Percentiles rank a stretch among this genome's conserved stretches.
These are phyloP conservation scores for Maudiozyma serrabonitensis DNA, from an alignment of 805 yeast species.

Conservation along the genomic window DNA sequence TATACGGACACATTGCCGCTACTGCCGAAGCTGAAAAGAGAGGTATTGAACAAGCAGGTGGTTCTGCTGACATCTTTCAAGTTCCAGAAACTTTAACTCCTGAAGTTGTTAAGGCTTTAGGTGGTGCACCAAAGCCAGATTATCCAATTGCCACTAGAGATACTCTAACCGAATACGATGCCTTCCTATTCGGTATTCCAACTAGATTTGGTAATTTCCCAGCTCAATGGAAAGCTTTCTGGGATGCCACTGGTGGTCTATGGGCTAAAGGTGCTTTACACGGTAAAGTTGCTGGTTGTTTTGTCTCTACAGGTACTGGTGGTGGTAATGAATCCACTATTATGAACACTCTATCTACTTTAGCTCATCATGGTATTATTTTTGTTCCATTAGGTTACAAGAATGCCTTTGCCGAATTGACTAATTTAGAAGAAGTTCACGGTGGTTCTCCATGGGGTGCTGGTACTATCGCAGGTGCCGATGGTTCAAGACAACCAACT, in stretches of 20 bases:
- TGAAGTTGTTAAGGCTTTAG: slow-evolving; percentile 49
- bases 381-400: slow-evolving; percentile 72
- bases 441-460: slow-evolving; percentile 87
- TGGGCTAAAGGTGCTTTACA: slow-evolving; percentile 67
- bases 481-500: slow-evolving; percentile 62
- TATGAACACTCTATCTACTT: slow-evolving; percentile 49
- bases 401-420: slow-evolving; percentile 41
- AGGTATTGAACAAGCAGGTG: slow-evolving; percentile 64
- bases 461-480: slow-evolving; percentile 65
- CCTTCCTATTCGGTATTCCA: slow-evolving; percentile 75
- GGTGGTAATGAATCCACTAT: slow-evolving; percentile 76
- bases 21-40: slow-evolving; percentile 58
- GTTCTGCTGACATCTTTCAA: slow-evolving; percentile 61
- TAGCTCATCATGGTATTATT: slow-evolving; percentile 73
- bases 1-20: slow-evolving; percentile 65
- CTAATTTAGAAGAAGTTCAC: slow-evolving; percentile 52
- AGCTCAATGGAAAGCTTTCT: slow-evolving; percentile 65
- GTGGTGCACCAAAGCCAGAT: slow-evolving; percentile 50
- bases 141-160: slow-evolving; percentile 57
- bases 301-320: slow-evolving; percentile 61
- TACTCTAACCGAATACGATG: slow-evolving; percentile 57
- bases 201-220: slow-evolving; percentile 78
- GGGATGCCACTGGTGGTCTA: slow-evolving; percentile 67
- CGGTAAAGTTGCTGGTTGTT: slow-evolving; percentile 67
- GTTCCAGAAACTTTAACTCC: slow-evolving; percentile 65